Conservation (phyloP, 2,329 filamentous ascomycete species). For the Hymenoscyphus salicellus region DNA sequence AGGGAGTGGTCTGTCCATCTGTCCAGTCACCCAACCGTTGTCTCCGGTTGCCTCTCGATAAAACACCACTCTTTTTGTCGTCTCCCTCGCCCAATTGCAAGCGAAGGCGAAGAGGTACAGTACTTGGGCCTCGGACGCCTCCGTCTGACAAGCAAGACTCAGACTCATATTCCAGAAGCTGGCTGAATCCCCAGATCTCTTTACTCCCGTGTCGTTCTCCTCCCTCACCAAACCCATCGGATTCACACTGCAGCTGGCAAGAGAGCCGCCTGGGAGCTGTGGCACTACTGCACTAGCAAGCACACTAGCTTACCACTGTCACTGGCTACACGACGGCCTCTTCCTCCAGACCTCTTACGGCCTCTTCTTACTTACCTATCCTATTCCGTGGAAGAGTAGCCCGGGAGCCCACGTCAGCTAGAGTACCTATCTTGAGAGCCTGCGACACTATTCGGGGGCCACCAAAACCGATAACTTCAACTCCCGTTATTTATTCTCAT, state of each 20-base stretch:
- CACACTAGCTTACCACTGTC: background rate
- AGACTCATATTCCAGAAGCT: background rate
- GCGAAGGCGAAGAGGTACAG: background rate
- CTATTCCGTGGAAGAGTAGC: background rate
- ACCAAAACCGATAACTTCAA: background rate
- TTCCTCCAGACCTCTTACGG: background rate
- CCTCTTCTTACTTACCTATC: background rate
- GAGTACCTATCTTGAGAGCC: background rate
- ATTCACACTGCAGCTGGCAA: background rate
- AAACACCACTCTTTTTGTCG: background rate
- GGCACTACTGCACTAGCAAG: background rate
- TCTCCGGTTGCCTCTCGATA: background rate
- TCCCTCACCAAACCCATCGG: background rate
- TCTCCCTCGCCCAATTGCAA: background rate
- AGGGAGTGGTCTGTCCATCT: background rate
- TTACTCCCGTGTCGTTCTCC: background rate
- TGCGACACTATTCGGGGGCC: background rate
- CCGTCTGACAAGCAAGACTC: constrained; percentile 1
- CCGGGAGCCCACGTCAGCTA: background rate
- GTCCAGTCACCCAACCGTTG: background rate
- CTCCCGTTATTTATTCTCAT: background rate
- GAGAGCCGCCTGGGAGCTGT: background rate
- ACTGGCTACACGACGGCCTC: background rate
- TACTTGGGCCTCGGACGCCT: background rate
- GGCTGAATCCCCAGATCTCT: background rate